Conservation (phyloP, 257 asterid species). For the Solanum paucissectum region DNA sequence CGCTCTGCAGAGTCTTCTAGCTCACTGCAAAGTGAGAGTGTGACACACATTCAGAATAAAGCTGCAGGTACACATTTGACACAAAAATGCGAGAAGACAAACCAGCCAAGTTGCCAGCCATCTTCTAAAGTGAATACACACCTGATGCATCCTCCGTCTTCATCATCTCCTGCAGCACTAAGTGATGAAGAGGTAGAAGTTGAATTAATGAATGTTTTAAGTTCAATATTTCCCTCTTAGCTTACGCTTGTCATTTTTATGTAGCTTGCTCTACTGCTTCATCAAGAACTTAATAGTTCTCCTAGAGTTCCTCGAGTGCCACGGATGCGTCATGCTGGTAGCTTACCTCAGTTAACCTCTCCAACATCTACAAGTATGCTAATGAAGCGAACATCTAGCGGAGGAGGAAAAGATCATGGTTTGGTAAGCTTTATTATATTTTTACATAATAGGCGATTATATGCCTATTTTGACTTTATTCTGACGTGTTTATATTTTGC, state of each 20-base stretch:
- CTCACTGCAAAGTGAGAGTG: constrained; percentile 32
- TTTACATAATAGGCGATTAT: not conserved
- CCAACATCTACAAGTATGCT: constrained; percentile 62
- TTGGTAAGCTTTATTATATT: constrained; percentile 34
- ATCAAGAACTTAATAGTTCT: constrained; percentile 97
- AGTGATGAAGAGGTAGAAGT: constrained; percentile 90
- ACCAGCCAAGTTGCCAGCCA: constrained; percentile 35
- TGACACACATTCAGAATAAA: constrained; percentile 36
- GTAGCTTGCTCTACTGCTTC: constrained; percentile 91
- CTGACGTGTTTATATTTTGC: not conserved
- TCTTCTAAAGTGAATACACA: constrained; percentile 51
- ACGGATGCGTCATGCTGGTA: constrained; percentile 95
- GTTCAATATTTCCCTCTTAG: constrained; percentile 3
- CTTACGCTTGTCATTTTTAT: not conserved
- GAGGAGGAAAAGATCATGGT: constrained; percentile 67
- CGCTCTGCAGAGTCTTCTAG: constrained; percentile 39
- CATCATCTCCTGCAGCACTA: constrained; percentile 58
- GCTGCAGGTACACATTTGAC: constrained; percentile 30
- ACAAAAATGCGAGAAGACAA: constrained; percentile 53
- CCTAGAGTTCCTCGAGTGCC: constrained; percentile 96
- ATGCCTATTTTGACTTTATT: not conserved
- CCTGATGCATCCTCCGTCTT: constrained; percentile 36
- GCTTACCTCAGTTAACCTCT: constrained; percentile 69
- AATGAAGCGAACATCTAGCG: constrained; percentile 61
- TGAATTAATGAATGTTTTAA: not conserved